These are phyloP conservation scores for Phaffomyces antillensis DNA, from an alignment of 805 yeast genomes.

Conservation along the genomic window DNA sequence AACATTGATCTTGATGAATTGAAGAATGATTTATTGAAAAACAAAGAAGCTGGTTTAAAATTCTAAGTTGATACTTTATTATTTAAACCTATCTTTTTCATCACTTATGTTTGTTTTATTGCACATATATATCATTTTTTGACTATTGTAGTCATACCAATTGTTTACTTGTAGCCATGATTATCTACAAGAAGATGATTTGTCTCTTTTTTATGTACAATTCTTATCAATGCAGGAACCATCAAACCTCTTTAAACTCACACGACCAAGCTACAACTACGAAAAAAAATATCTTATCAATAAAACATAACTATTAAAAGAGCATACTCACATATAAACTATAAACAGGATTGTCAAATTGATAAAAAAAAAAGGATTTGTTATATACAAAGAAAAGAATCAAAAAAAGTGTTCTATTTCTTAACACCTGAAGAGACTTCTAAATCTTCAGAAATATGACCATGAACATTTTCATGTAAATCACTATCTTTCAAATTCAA, in stretches of 20 bases:
- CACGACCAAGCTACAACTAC: too few relatives aligned
- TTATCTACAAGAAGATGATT: too few relatives aligned
- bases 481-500: constrained; percentile 54
- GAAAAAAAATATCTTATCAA: too few relatives aligned
- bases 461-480: constrained; percentile 58
- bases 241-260: too few relatives aligned
- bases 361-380: neutral
- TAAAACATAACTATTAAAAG: too few relatives aligned
- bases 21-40: constrained; percentile 26
- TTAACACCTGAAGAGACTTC: constrained; percentile 64
- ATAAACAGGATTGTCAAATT: neutral
- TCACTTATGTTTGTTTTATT: neutral
- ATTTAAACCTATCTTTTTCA: too few relatives aligned
- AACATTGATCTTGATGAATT: constrained; percentile 25
- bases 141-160: neutral
- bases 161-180: too few relatives aligned
- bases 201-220: too few relatives aligned
- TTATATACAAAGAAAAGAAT: neutral
- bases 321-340: neutral
- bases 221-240: too few relatives aligned
- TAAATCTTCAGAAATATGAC: constrained; percentile 55
- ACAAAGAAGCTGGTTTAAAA: constrained; percentile 20
- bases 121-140: too few relatives aligned
- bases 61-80: constrained; percentile 1
- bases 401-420: neutral